A percentile compares a stretch with the other conserved stretches of the same genome.
Conservation (phyloP, 352 stramenopile genomes). For the Globisporangium sylvaticum region DNA sequence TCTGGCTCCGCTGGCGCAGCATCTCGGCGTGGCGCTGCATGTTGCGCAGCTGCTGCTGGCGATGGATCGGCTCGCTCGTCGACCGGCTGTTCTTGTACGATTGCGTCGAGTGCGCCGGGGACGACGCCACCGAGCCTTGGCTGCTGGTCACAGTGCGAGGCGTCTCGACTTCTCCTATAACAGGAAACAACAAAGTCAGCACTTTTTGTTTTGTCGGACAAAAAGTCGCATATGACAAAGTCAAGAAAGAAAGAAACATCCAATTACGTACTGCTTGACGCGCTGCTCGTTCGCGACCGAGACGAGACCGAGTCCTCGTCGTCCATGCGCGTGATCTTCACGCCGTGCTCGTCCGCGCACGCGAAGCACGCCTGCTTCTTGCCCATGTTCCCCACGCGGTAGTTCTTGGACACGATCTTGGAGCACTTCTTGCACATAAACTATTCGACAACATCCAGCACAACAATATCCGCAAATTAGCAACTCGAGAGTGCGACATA, state of each 20-base stretch:
- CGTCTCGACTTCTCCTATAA: conserved; percentile 9
- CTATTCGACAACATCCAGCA: conserved; percentile 19
- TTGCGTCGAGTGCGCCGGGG: neutral
- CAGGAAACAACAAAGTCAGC: neutral
- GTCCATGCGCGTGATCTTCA: conserved; percentile 20
- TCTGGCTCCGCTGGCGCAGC: conserved; percentile 11
- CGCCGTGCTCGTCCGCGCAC: conserved; percentile 45
- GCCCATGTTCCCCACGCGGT: conserved; percentile 37
- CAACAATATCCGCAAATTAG: conserved; percentile 6
- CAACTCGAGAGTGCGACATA: neutral
- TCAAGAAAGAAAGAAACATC: neutral
- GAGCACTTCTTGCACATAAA: conserved; percentile 70
- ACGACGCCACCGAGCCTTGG: conserved; percentile 1
- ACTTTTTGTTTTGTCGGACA: neutral
- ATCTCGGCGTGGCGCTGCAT: conserved; percentile 15
- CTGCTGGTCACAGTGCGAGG: conserved; percentile 4
- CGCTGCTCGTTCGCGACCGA: conserved; percentile 10
- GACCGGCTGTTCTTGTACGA: conserved; percentile 3
- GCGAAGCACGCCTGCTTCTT: conserved; percentile 50
- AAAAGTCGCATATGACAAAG: neutral
- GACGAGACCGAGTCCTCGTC: conserved; percentile 15
- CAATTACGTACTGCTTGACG: conserved; percentile 8
- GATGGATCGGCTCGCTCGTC: conserved; percentile 14
- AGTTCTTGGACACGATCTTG: conserved; percentile 58
- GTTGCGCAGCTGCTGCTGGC: conserved; percentile 15